A percentile compares a stretch with the other conserved stretches of the same genome.
These are phyloP conservation scores for Poronia punctata DNA, from an alignment of 495 filamentous ascomycete genomes.

Conservation along the genomic window DNA sequence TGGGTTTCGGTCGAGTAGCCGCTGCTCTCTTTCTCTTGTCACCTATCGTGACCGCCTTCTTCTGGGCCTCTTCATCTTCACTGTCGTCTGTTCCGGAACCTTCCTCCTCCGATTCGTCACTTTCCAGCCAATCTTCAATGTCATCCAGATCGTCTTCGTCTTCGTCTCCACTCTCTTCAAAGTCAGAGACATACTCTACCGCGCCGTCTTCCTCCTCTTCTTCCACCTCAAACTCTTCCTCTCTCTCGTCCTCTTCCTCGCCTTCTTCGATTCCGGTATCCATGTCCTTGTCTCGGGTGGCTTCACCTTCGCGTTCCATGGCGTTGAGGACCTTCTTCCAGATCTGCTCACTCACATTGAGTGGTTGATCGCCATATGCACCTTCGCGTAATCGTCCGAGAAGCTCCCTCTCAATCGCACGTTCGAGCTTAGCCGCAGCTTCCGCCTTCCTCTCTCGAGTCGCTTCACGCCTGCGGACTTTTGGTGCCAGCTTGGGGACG, in stretches of 20 bases:
- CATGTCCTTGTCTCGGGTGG: constrained; percentile 75
- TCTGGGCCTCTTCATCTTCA: constrained; percentile 39
- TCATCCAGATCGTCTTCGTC: constrained; percentile 44
- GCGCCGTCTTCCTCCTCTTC: constrained; percentile 69
- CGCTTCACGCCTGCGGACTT: constrained; percentile 80
- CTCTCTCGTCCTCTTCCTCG: constrained; percentile 59
- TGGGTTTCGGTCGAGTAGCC: constrained; percentile 50
- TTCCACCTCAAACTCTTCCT: constrained; percentile 41
- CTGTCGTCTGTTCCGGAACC: constrained; percentile 41
- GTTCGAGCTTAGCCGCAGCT: constrained; percentile 89
- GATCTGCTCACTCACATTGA: constrained; percentile 88
- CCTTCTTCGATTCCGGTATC: constrained; percentile 83
- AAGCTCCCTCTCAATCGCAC: constrained; percentile 91
- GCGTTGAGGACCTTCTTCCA: constrained; percentile 97
- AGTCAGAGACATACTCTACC: constrained; percentile 75
- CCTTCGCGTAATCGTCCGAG: constrained; percentile 86
- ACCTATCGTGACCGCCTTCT: constrained; percentile 38
- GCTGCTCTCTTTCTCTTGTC: constrained; percentile 61
- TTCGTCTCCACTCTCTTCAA: constrained; percentile 47
- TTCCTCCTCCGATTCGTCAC: constrained; percentile 42
- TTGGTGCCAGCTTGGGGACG: constrained; percentile 87
- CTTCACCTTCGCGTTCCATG: constrained; percentile 80
- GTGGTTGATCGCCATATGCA: constrained; percentile 87
- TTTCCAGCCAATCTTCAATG: constrained; percentile 44
- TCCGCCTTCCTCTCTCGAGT: constrained; percentile 90